phyloP scores from a whole-genome alignment of 495 filamentous ascomycete species.

The Trichoderma virens region DNA sequence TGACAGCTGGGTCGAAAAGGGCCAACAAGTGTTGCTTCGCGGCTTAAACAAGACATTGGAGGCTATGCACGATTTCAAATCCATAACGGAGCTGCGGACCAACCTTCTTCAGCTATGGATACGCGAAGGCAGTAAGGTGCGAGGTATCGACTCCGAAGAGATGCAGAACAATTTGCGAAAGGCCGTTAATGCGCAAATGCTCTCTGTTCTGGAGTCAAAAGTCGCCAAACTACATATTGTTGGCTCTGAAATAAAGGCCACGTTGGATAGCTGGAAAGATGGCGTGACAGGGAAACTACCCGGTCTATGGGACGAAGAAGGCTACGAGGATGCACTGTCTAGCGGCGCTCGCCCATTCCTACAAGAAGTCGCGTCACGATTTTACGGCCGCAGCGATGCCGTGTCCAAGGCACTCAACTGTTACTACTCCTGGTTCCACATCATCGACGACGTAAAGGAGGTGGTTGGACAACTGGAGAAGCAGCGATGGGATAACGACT shows the following conservation, averaged over 20 bases:
- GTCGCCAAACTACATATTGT: constrained; percentile 51
- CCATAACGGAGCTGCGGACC: constrained; percentile 59
- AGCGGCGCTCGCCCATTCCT: constrained; percentile 36
- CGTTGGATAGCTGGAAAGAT: constrained; percentile 45
- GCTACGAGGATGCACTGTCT: constrained; percentile 37
- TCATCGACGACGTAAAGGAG: constrained; percentile 51
- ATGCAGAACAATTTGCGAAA: constrained; percentile 62
- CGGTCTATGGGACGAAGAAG: constrained; percentile 54
- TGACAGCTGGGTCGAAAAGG: constrained; percentile 64
- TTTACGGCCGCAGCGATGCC: constrained; percentile 58
- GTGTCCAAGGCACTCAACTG: constrained; percentile 49
- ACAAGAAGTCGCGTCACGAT: constrained; percentile 35
- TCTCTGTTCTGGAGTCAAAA: constrained; percentile 49
- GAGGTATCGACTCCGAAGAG: constrained; percentile 49
- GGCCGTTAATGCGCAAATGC: constrained; percentile 58
- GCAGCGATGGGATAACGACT: constrained; percentile 67
- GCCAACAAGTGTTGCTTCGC: constrained; percentile 54
- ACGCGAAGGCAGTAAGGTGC: constrained; percentile 39
- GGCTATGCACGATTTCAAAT: constrained; percentile 51
- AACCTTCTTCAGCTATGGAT: constrained; percentile 72
- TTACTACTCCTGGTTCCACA: constrained; percentile 61
- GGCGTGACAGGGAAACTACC: constrained; percentile 37
- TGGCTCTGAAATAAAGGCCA: constrained; percentile 45
- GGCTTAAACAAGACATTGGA: constrained; percentile 51
- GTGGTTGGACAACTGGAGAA: constrained; percentile 60